Evolutionary conservation across 305 asterid species (phyloP).

Genomic region (Fraxinus sp.): DNA sequence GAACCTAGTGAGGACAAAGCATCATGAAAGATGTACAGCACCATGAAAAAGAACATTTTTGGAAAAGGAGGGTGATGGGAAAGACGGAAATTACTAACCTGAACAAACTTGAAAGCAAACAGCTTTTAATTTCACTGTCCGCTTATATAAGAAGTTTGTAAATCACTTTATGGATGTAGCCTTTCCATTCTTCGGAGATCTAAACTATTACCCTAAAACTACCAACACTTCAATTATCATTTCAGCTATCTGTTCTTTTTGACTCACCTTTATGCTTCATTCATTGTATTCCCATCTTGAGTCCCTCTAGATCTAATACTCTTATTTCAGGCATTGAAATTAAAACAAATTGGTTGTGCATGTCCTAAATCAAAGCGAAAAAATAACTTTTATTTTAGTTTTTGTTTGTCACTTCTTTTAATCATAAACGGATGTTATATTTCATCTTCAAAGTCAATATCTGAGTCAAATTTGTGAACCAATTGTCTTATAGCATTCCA

Average conservation of each 20-base stretch:
- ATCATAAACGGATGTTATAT: constrained; percentile 8
- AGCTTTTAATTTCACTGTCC: constrained; percentile 9
- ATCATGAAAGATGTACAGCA: not conserved
- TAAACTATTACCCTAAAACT: constrained; percentile 16
- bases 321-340: constrained; percentile 1
- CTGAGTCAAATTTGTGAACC: constrained; percentile 12
- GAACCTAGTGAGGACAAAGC: constrained; percentile 15
- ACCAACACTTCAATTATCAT: constrained; percentile 5
- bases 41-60: constrained; percentile 13
- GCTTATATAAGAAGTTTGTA: not conserved
- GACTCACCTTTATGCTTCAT: not conserved
- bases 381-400: constrained; percentile 1
- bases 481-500: not conserved
- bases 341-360: constrained; percentile 2
- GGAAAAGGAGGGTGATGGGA: not conserved
- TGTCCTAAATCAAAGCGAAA: constrained; percentile 16
- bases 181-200: not conserved
- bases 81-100: not conserved
- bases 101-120: constrained; percentile 11
- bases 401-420: constrained; percentile 13
- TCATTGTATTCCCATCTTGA: not conserved
- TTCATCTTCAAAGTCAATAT: constrained; percentile 14
- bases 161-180: constrained; percentile 8
- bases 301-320: constrained; percentile 7
- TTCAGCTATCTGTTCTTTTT: constrained; percentile 5